Conservation (phyloP, 2,329 filamentous ascomycete species). For the Basipetospora chlamydospora region DNA sequence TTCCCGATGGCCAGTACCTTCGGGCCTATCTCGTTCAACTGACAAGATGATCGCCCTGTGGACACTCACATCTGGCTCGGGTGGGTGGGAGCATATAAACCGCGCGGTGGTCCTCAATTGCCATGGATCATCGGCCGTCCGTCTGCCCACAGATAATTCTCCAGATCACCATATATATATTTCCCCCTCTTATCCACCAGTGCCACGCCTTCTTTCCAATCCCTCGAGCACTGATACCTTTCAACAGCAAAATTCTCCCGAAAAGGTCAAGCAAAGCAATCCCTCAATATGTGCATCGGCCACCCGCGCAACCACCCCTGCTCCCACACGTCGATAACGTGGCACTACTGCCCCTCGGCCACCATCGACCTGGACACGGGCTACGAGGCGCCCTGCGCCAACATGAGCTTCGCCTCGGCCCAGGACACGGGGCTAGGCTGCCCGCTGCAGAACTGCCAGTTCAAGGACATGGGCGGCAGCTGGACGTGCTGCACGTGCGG, state of each 20-base stretch:
- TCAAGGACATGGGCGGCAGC: slow-evolving; percentile 29
- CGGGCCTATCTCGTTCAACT: too few species aligned
- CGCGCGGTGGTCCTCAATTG: too few species aligned
- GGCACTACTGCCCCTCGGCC: slow-evolving; percentile 35
- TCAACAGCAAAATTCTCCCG: neutral
- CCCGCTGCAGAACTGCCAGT: slow-evolving; percentile 36
- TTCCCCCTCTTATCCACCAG: too few species aligned
- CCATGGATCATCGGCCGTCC: too few species aligned
- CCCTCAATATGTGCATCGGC: slow-evolving; percentile 33
- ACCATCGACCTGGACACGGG: slow-evolving; percentile 33
- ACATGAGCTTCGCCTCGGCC: slow-evolving; percentile 29
- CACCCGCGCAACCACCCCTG: slow-evolving; percentile 38
- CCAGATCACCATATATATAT: too few species aligned
- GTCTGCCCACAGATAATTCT: too few species aligned
- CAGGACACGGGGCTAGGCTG: slow-evolving; percentile 30
- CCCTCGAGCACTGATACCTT: too few species aligned
- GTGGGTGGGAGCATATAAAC: too few species aligned
- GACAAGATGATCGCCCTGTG: too few species aligned
- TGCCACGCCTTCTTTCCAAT: too few species aligned
- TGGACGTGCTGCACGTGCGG: slow-evolving; percentile 42
- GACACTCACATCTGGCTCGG: too few species aligned
- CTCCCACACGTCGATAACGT: slow-evolving; percentile 38
- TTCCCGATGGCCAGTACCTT: too few species aligned
- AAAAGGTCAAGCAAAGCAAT: neutral
- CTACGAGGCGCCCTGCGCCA: slow-evolving; percentile 32